Percentiles rank a stretch among this genome's conserved stretches.
Conservation (phyloP, 768 basidiomycete species). For the Daedaleopsis sinensis region DNA sequence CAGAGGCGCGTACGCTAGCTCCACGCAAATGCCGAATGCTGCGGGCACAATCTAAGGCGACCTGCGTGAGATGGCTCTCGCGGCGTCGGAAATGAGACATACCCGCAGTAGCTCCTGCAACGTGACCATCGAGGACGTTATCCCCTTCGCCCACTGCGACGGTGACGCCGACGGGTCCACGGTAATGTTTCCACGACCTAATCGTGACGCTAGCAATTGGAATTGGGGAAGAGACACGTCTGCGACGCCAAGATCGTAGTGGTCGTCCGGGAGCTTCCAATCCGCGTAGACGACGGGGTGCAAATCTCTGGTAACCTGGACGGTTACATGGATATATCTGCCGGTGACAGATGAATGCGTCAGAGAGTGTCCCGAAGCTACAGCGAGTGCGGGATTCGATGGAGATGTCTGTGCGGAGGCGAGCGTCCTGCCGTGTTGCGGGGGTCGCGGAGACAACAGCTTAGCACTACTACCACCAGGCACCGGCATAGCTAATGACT, state of each 20-base stretch:
- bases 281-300: constrained; percentile 85
- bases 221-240: constrained; percentile 89
- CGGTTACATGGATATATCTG: constrained; percentile 81
- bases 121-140: constrained; percentile 65
- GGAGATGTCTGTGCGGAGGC: constrained; percentile 57
- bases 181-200: constrained; percentile 45
- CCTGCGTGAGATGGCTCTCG: constrained; percentile 1
- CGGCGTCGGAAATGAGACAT: constrained; percentile 29
- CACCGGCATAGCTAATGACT: constrained; percentile 66
- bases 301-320: constrained; percentile 91
- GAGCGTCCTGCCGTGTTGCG: constrained; percentile 30
- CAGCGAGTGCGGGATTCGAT: constrained; percentile 56
- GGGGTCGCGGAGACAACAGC: constrained; percentile 25
- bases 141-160: constrained; percentile 49
- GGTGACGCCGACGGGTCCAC: constrained; percentile 24
- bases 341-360: constrained; percentile 91
- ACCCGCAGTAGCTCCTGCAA: constrained; percentile 80
- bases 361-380: constrained; percentile 53
- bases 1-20: constrained; percentile 75
- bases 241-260: constrained; percentile 77
- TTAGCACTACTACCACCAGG: constrained; percentile 31
- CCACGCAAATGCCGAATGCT: constrained; percentile 76
- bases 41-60: constrained; percentile 43
- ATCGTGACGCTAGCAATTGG: constrained; percentile 56
- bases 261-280: constrained; percentile 73